These are phyloP conservation scores for Ophiobolus disseminans DNA, from an alignment of 2,329 filamentous ascomycete genomes.

Conservation along the genomic window DNA sequence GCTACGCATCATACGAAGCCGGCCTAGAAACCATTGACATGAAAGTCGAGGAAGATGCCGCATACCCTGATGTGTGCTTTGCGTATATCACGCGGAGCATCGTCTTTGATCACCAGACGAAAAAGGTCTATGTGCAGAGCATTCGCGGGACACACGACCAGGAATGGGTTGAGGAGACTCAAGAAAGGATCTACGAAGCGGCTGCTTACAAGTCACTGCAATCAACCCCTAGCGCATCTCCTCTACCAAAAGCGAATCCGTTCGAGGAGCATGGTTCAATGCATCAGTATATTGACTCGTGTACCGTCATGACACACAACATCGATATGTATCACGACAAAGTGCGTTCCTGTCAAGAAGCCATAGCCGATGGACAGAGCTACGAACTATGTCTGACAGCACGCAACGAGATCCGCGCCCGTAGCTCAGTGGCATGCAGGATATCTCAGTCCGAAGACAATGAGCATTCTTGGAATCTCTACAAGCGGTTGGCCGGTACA, in stretches of 20 bases:
- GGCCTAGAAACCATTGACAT: slow-evolving; percentile 70
- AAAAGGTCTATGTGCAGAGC: slow-evolving; percentile 71
- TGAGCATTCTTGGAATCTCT: slow-evolving; percentile 69
- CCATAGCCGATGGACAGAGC: slow-evolving; percentile 77
- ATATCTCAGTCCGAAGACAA: slow-evolving; percentile 42
- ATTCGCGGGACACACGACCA: slow-evolving; percentile 56
- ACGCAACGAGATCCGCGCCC: slow-evolving; percentile 67
- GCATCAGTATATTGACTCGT: slow-evolving; percentile 37
- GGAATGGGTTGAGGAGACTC: slow-evolving; percentile 55
- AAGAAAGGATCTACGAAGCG: slow-evolving; percentile 39
- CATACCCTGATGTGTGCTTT: slow-evolving; percentile 72
- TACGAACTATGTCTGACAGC: slow-evolving; percentile 87
- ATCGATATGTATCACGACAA: slow-evolving; percentile 65
- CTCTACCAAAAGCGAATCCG: slow-evolving; percentile 32
- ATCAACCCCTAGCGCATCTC: slow-evolving; percentile 38
- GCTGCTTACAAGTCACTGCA: slow-evolving; percentile 36
- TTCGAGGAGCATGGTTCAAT: slow-evolving; percentile 40
- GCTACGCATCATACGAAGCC: slow-evolving; percentile 85
- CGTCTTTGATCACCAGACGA: slow-evolving; percentile 74
- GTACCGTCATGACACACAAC: slow-evolving; percentile 17
- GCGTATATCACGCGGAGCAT: slow-evolving; percentile 79
- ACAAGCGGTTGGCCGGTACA: slow-evolving; percentile 70
- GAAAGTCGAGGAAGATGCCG: slow-evolving; percentile 46
- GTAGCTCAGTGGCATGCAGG: slow-evolving; percentile 27
- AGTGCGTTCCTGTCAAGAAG: slow-evolving; percentile 72